Evolutionary conservation across 2,329 filamentous ascomycete genomes (phyloP).

Genomic region (Hymenoscyphus scutula): DNA sequence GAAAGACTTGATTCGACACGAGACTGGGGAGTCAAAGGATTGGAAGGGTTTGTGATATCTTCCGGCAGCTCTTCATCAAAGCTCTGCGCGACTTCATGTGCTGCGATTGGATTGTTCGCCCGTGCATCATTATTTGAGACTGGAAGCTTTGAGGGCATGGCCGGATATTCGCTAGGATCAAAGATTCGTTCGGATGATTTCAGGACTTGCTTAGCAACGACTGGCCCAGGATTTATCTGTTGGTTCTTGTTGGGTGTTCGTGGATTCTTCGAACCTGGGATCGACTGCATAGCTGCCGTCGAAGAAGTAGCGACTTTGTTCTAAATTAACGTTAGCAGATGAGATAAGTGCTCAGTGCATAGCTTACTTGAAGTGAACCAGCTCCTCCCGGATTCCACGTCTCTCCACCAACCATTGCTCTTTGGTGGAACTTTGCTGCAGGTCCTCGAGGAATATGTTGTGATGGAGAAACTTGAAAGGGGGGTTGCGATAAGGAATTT

Average conservation of each 20-base stretch:
- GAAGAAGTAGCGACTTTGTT: neutral
- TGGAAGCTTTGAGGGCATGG: slow-evolving; percentile 1
- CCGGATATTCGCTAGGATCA: slow-evolving; percentile 11
- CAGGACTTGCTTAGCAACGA: neutral
- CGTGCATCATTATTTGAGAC: neutral
- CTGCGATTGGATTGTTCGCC: neutral
- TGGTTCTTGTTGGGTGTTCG: neutral
- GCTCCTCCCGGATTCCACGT: neutral
- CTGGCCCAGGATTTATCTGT: neutral
- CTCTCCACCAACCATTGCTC: neutral
- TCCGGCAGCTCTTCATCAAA: neutral
- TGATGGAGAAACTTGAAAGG: neutral
- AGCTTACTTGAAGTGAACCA: neutral
- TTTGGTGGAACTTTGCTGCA: neutral
- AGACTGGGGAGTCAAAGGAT: neutral
- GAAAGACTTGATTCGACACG: neutral
- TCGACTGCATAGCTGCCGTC: neutral
- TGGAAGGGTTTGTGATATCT: neutral
- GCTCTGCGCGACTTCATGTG: neutral
- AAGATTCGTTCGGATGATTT: neutral
- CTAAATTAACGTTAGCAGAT: neutral
- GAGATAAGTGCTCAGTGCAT: neutral
- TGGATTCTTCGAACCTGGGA: neutral
- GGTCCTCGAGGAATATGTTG: neutral
- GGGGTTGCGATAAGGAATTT: neutral